Evolutionary conservation across 768 basidiomycete genomes (phyloP), one percentile per base, ranked within the genome.

Genomic region (Suillus decipiens): DNA sequence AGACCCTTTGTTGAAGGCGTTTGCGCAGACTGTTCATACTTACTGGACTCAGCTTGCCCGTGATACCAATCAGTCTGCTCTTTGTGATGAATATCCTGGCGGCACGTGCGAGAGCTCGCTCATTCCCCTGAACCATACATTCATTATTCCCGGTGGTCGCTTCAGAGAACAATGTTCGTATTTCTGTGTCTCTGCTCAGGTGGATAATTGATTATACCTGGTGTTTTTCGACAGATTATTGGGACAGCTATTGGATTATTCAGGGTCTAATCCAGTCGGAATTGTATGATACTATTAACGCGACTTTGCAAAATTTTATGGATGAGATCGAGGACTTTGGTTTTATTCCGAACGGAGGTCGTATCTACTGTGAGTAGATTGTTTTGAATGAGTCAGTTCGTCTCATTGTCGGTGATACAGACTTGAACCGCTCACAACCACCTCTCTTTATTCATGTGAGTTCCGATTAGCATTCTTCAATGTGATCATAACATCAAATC

Each of bases 291-390:
- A 81, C 92, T 60, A 90, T 84, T 62, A 91, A 92, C 66, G 86
- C 80, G 12, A 92, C 94, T 0, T 78, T 97, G 39, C 86, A 92
- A 66, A 96, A 97, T 77, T 97, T 98, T 71, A 95, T 97, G 94
- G 95, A 98, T 70, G 89, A 96, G 72, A 79, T 98, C 53, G 86
- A 90, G 45, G 71, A 73, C 28, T 86, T 92, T 69, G 96, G 95
- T 0, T 98, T 97, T 78, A 89, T 98, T 65, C 96, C 96, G 1
- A 98, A 97, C 69, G 96, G 96, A 8, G 95, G 94, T 4, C 83
- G 95, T 12, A 93, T 92, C 58, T 97, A 97, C 70, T 97, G 89
- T 89, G 69, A 62, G 77, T 62, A 31, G 11, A 62, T 41, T 48
- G 17, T 33, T 36, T n/a, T 4, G 31, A 45, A 45, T 11, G 17